Evolutionary conservation across 768 basidiomycete species (phyloP), one percentile per base, ranked within the genome.

Genomic region (Pleurotus cornucopiae): DNA sequence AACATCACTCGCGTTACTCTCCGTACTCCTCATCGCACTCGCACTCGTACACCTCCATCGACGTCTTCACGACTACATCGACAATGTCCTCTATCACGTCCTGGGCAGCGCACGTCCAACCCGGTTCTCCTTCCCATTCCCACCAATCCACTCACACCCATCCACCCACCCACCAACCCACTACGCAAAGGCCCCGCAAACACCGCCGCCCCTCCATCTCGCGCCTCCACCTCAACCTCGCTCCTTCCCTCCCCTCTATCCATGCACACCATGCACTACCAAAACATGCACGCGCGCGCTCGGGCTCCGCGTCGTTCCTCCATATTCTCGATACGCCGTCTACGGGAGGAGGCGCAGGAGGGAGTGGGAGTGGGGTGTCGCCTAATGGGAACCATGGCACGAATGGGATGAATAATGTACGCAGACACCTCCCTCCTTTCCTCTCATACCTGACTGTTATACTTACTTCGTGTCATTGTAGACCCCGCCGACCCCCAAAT

Each of bases 71-170:
- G 18, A 18, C 18, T 18, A 18, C 18, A n/a, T n/a, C n/a, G n/a
- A n/a, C n/a, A 18, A 18, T 18, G 18, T 18, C 18, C 18, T 18
- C 18, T 18, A 18, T 46, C 63, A 78, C 30, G 13, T 60, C 80
- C 39, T 91, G 88, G 88, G 85, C 81, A 4, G 70, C 81, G 16
- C 75, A 71, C 59, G 85, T 90, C 54, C 82, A 18, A 85, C 56
- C 88, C 88, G 4, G 18, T 18, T 18, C 18, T 18, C 18, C 18
- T 18, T 18, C 18, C 18, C n/a, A n/a, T n/a, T n/a, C n/a, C n/a
- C n/a, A n/a, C n/a, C n/a, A n/a, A n/a, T n/a, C n/a, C n/a, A n/a
- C n/a, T n/a, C n/a, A n/a, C n/a, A 69, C 9, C 55, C 56, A 62
- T 64, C 26, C 76, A 76, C 4, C 73, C 73, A 16, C 39, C 9